Conservation (phyloP, 1,139 yeast genomes). For the Blastobotrys petasosporus region DNA sequence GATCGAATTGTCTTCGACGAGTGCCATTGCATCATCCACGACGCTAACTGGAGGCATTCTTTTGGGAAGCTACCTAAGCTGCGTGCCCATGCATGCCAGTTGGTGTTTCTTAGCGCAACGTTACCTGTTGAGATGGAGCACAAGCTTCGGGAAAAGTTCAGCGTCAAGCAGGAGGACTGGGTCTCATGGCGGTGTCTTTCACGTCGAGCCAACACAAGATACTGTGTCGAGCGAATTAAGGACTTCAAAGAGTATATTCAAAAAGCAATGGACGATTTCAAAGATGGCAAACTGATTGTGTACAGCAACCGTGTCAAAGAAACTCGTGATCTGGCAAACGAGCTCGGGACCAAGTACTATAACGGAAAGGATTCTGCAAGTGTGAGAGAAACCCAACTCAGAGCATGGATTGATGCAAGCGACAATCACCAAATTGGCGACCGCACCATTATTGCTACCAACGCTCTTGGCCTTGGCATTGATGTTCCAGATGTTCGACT, state of each 20-base stretch:
- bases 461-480: constrained; percentile 1
- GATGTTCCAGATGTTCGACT: constrained; percentile 5
- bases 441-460: neutral
- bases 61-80: neutral
- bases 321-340: neutral
- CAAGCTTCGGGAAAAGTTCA: neutral
- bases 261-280: neutral
- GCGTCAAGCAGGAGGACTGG: too few species aligned
- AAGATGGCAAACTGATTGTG: neutral
- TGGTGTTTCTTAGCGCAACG: neutral
- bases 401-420: neutral
- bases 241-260: neutral
- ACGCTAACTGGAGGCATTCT: neutral
- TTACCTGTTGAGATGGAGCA: neutral
- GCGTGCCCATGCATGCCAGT: neutral
- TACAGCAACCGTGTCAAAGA: neutral
- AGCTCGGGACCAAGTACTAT: neutral
- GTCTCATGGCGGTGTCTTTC: neutral
- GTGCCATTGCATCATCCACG: neutral
- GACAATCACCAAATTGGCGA: neutral
- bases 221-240: too few species aligned
- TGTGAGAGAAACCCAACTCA: neutral
- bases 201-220: neutral
- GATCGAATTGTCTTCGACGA: constrained; percentile 2
- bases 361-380: neutral